Evolutionary conservation across 2,329 filamentous ascomycete genomes (phyloP), one percentile per base, ranked within the genome.

Genomic region (Rhinocladiella similis): DNA sequence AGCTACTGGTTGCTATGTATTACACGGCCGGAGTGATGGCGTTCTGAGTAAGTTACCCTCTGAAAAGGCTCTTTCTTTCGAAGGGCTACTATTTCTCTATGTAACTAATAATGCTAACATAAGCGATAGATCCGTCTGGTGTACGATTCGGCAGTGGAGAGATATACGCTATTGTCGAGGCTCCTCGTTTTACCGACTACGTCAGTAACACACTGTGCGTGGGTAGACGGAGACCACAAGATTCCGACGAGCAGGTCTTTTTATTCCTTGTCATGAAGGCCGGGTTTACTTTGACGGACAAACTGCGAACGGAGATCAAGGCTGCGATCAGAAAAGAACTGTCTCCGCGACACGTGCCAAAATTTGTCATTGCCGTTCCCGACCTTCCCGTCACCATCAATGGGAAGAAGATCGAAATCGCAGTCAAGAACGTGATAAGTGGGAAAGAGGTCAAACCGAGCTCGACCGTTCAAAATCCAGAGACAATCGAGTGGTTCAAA

Each of bases 131-230:
- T 57, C 77, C 77, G 1, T 72, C 70, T 13, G 77, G 77, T 5
- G 74, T 80, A 53, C 72, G 77, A 20, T 80, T 79, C 52, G 77
- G 77, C 16, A 72, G 68, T 9, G 68, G 70, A 1, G 77, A 80
- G 62, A 76, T 80, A 48, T 79, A 80, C 66, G 68, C 71, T 14
- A 72, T 80, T 43, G 72, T 74, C 18, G 76, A 79, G 60, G 69
- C 69, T 3, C 60, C 58, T 6, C 48, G 33, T 1, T 62, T 71
- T 13, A 70, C 68, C 45, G 50, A 50, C 19, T 38, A 65, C 35
- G 68, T 76, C 48, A 67, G 66, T 36, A 71, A 75, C 53, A 71
- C 66, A 19, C 66, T 75, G 12, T 76, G 73, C 56, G 70, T 75
- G 13, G 70, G 71, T 6, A 70, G 73, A 0, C 66, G 72, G 27